Conservation (phyloP, 495 filamentous ascomycete genomes). For the Xylaria sp. region DNA sequence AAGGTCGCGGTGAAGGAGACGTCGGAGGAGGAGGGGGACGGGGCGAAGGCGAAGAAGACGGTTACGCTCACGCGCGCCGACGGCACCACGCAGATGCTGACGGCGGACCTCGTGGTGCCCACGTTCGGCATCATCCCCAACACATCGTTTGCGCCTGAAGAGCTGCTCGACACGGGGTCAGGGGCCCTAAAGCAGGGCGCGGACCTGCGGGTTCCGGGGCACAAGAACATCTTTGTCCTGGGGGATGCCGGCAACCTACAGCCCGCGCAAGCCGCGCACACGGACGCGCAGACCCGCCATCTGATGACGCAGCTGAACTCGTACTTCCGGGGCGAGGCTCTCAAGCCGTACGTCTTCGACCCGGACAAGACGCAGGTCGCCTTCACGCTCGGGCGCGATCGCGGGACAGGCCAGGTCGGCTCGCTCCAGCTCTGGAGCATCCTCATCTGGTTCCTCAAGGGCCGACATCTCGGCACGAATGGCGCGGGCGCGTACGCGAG, state of each 20-base stretch:
- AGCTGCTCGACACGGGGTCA: slow-evolving; percentile 42
- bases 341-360: slow-evolving; percentile 33
- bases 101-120: slow-evolving; percentile 53
- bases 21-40: neutral
- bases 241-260: slow-evolving; percentile 50
- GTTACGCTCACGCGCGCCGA: slow-evolving; percentile 34
- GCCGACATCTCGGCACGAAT: slow-evolving; percentile 42
- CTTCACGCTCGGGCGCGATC: slow-evolving; percentile 42
- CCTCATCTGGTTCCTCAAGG: slow-evolving; percentile 57
- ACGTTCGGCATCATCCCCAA: slow-evolving; percentile 52
- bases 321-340: slow-evolving; percentile 28
- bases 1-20: slow-evolving; percentile 20
- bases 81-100: slow-evolving; percentile 36
- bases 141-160: slow-evolving; percentile 46
- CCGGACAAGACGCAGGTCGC: slow-evolving; percentile 31
- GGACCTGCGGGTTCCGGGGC: slow-evolving; percentile 43
- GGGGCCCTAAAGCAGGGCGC: slow-evolving; percentile 42
- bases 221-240: slow-evolving; percentile 48
- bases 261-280: slow-evolving; percentile 31
- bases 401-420: slow-evolving; percentile 60
- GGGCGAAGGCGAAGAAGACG: slow-evolving; percentile 29
- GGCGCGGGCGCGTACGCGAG: slow-evolving; percentile 29
- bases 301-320: slow-evolving; percentile 40
- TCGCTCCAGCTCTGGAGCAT: slow-evolving; percentile 50
- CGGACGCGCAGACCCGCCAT: slow-evolving; percentile 33